These are phyloP conservation scores for cucumber (Cucumis sativus) DNA, from an alignment of 306 rosid species.

Conservation along the genomic window Cucumber_9930_V3 NC_026660.2:26945501-26946000, in stretches of 20 bases:
- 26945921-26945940: slow-evolving; percentile 53
- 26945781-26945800: slow-evolving; percentile 80
- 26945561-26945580: slow-evolving; percentile 52
- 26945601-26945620: slow-evolving; percentile 70
- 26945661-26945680: slow-evolving; percentile 61
- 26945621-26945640: slow-evolving; percentile 48
- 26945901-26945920: slow-evolving; percentile 81
- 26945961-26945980: slow-evolving; percentile 63
- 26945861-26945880: slow-evolving; percentile 44
- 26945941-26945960: slow-evolving; percentile 59
- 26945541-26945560: slow-evolving; percentile 70
- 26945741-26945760: slow-evolving; percentile 73
- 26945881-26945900: slow-evolving; percentile 68
- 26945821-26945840: slow-evolving; percentile 63
- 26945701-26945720: slow-evolving; percentile 72
- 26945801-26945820: slow-evolving; percentile 80
- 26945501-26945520: slow-evolving; percentile 86
- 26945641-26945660: slow-evolving; percentile 72
- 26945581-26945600: slow-evolving; percentile 57
- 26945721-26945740: slow-evolving; percentile 49
- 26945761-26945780: slow-evolving; percentile 75
- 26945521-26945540: slow-evolving; percentile 62
- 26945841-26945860: slow-evolving; percentile 56
- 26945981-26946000: slow-evolving; percentile 70
- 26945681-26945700: slow-evolving; percentile 74